These are phyloP conservation scores for Gastrolobium villosum DNA, from an alignment of 306 rosid species.

Conservation along the genomic window DNA sequence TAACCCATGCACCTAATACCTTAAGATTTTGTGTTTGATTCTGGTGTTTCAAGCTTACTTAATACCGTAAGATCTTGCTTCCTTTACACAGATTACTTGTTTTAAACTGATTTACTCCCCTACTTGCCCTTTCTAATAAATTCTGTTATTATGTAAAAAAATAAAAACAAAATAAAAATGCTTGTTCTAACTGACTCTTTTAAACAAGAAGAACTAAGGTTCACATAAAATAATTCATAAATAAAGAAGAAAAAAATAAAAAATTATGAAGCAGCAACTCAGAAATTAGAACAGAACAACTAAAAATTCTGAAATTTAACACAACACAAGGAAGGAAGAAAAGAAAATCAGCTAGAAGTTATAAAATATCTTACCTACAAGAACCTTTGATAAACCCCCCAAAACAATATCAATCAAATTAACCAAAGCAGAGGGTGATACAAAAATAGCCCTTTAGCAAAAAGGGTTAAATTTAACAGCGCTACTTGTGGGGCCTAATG, in stretches of 20 bases:
- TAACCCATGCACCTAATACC: no score
- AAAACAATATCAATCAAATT: no score
- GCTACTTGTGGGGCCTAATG: no score
- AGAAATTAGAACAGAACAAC: slow-evolving; percentile 14
- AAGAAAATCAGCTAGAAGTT: background rate
- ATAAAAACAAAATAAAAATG: background rate
- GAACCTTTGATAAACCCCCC: background rate
- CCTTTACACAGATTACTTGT: background rate
- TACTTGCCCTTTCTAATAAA: slow-evolving; percentile 7
- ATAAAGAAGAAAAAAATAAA: background rate
- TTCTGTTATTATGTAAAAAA: background rate
- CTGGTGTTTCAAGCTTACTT: no score
- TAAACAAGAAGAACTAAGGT: slow-evolving; percentile 38
- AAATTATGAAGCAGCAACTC: slow-evolving; percentile 9
- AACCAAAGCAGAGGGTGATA: no score
- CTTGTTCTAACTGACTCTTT: slow-evolving; percentile 13
- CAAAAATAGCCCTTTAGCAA: no score
- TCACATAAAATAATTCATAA: slow-evolving; percentile 4
- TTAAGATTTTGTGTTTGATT: no score
- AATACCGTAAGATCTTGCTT: no score
- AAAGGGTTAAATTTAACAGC: no score
- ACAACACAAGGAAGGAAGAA: slow-evolving; percentile 19
- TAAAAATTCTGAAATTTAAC: slow-evolving; percentile 4
- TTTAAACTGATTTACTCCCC: background rate
- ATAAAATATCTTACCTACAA: slow-evolving; percentile 10